Conservation (phyloP, 495 filamentous ascomycete species). For the Penicillium chermesinum region DNA sequence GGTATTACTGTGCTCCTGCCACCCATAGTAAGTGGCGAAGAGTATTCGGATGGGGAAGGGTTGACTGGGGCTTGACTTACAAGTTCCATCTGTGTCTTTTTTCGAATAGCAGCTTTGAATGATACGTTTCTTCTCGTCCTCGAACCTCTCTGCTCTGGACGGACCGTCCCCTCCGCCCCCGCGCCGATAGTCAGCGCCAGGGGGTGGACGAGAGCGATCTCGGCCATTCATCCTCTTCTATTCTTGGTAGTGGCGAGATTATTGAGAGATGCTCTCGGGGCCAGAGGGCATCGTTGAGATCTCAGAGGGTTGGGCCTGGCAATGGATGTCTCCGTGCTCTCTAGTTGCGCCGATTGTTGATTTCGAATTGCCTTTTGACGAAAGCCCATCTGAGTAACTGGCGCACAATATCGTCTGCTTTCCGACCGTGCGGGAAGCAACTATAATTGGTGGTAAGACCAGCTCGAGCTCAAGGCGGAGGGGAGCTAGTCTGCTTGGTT, state of each 20-base stretch:
- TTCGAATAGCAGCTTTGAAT: constrained; percentile 88
- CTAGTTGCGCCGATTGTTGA: neutral
- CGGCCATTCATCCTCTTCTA: constrained; percentile 33
- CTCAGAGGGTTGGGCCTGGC: constrained; percentile 22
- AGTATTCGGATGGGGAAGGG: neutral
- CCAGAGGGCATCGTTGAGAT: constrained; percentile 38
- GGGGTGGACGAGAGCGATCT: constrained; percentile 31
- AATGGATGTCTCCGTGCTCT: constrained; percentile 5
- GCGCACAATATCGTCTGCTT: neutral
- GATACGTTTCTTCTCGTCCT: constrained; percentile 92
- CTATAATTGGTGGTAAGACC: constrained; percentile 5
- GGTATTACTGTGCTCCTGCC: neutral
- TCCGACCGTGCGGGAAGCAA: neutral
- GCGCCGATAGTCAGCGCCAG: constrained; percentile 26
- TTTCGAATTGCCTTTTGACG: too few relatives aligned
- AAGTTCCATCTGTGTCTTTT: constrained; percentile 73
- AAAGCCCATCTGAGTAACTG: neutral
- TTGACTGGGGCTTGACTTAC: constrained; percentile 44
- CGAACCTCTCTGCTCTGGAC: constrained; percentile 78
- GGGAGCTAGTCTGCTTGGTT: constrained; percentile 29
- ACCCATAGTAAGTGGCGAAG: neutral
- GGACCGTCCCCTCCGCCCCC: constrained; percentile 29
- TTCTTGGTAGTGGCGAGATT: constrained; percentile 20
- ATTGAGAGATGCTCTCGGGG: constrained; percentile 22
- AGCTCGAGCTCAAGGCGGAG: constrained; percentile 8